Evolutionary conservation across 352 stramenopile species (phyloP), one percentile per base, ranked within the genome.

Genomic region (Globisporangium mamillatum): DNA sequence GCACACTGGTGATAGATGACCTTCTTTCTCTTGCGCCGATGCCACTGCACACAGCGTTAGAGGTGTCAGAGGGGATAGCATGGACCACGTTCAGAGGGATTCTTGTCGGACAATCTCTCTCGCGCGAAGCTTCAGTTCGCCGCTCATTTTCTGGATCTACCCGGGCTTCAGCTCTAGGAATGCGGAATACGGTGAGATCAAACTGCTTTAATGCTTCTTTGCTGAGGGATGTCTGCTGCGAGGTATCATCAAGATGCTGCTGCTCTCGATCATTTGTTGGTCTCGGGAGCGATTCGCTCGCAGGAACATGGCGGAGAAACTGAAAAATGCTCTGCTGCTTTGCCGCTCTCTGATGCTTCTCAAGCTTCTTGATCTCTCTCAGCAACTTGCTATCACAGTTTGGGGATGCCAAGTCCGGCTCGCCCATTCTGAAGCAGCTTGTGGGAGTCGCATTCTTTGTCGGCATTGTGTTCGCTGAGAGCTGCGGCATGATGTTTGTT

Each of bases 291-390:
- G 41, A 10, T 46, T 60, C 38, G 9, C 27, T 55, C 2, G 20
- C 59, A 52, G 66, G 52, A 6, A 55, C 8, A n/a, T 20, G 29
- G 20, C 60, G n/a, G 9, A 86, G 61, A 55, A 74, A 86, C 54
- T 50, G 55, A 52, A 80, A 64, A 64, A 86, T 78, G 1, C 74
- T 76, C 54, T 84, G 79, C 27, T 86, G 79, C 50, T 79, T 84
- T 1, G 77, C 79, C 8, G 73, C 77, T 41, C 69, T 74, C 16
- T 86, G 79, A 60, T 82, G 79, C 2, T 29, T 71, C 48, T 81
- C 75, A n/a, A 88, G 64, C 38, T 67, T 80, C 60, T 86, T 88
- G 41, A 88, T 88, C 60, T 75, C 76, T 25, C 62, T 63, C 55
- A 88, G 65, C 24, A 88, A 78, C 16, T 61, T 79, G 62, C 77